Base-by-base conservation (phyloP, 2,329 filamentous ascomycete genomes). In the Dactylella cylindrospora region DNA sequence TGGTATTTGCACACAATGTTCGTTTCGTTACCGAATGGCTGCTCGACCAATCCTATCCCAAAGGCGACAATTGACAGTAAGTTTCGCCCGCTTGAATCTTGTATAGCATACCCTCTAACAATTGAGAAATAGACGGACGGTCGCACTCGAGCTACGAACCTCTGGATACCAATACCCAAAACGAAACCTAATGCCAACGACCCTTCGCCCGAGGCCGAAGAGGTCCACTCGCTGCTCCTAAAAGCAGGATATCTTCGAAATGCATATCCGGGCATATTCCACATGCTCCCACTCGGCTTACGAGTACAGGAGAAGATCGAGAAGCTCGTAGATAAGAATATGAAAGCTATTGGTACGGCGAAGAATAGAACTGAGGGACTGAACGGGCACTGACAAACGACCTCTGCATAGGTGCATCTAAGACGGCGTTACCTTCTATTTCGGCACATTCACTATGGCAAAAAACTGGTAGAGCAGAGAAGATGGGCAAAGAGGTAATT, bases 301-400 rank as follows among this genome's bases (percentile, higher is more conserved):
- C 81, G 89, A 22, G 88, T 97, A 0, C 90, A 95, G 69, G 81
- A 89, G 45, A 98, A 97, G 72, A 76, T 97, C 23, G 90, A 96
- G 70, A 75, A 75, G 8, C 75, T 97, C 8, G 85, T 98, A 67
- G 90, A 96, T 71, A 88, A 86, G 70, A 84, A 96, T 71, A 98
- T 98, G 93, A 77, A 77, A 46, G 80, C 79, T 26, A 74, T 93
- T 67, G 85, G 86, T 86, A 73, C 64, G 70, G 68, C 64, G 43
- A 23, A 25, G n/a, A 28, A 26, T 13, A 25, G 22, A 23, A 55
- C 29, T 23, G 15, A 13, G 1, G 17, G 10, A 5, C 22, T 40
- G 29, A 40, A 41, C 15, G 31, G 40, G 25, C 41, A 38, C 47
- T 53, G 25, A 49, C 46, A 61, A 39, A n/a, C 45, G 50, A 20